Percentiles rank a stretch among this genome's conserved stretches.
Conservation (phyloP, 768 basidiomycete genomes). For the Boletus subcaerulescens region DNA sequence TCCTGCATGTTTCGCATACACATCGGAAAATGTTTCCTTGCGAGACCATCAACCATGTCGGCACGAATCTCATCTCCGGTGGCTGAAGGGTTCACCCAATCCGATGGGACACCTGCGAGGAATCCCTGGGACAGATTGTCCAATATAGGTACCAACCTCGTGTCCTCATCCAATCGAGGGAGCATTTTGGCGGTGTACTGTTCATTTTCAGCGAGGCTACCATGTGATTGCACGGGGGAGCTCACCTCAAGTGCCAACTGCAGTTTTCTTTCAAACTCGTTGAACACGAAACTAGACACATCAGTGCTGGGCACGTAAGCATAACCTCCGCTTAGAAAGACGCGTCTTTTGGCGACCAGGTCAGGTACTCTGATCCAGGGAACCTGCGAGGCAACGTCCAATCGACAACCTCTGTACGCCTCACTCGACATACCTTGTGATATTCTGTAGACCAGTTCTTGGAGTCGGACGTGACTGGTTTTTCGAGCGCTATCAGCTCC, state of each 20-base stretch:
- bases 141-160: conserved; percentile 83
- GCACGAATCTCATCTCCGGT: conserved; percentile 74
- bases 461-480: background rate
- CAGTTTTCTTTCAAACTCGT: conserved; percentile 77
- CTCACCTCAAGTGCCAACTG: conserved; percentile 74
- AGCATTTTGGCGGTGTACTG: conserved; percentile 84
- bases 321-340: conserved; percentile 75
- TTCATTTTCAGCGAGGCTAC: conserved; percentile 7
- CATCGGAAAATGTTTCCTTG: conserved; percentile 86
- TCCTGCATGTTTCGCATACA: conserved; percentile 95
- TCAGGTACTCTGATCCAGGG: conserved; percentile 95
- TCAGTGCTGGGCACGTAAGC: conserved; percentile 84
- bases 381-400: conserved; percentile 52
- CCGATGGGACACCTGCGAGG: conserved; percentile 83
- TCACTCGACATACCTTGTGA: conserved; percentile 60
- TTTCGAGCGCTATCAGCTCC: conserved; percentile 44
- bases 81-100: conserved; percentile 61
- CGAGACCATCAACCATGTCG: conserved; percentile 90
- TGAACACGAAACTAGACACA: conserved; percentile 80
- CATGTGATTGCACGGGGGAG: background rate
- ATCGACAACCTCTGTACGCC: background rate
- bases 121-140: conserved; percentile 93
- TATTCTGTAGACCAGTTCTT: conserved; percentile 33
- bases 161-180: conserved; percentile 92
- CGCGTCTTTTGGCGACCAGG: conserved; percentile 77